Evolutionary conservation across 768 basidiomycete genomes (phyloP).

Genomic region (Termitomyces sp.): DNA sequence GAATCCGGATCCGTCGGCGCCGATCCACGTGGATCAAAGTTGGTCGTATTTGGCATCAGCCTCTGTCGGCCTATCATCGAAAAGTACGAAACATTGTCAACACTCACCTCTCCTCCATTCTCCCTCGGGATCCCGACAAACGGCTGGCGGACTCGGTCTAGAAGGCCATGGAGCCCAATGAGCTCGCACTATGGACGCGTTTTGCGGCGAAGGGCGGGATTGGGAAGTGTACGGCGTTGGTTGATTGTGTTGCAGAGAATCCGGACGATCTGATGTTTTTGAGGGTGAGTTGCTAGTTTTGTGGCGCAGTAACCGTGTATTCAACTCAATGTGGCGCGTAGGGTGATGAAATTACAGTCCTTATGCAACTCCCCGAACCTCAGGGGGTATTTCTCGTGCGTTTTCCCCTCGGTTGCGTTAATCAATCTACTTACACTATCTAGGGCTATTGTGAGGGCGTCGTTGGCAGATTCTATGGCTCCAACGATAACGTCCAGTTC

Average conservation of each 20-base stretch:
- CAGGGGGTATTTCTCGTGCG: conserved; percentile 62
- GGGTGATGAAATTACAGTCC: conserved; percentile 77
- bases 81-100: too few species aligned
- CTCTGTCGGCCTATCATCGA: too few species aligned
- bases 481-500: conserved; percentile 67
- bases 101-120: too few species aligned
- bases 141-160: too few species aligned
- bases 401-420: conserved; percentile 9
- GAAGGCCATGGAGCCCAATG: conserved; percentile 57
- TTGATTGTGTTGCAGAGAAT: conserved; percentile 74
- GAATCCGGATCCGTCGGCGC: too few species aligned
- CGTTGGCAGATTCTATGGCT: conserved; percentile 67
- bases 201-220: conserved; percentile 87
- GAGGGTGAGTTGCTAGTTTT: conserved; percentile 45
- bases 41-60: too few species aligned
- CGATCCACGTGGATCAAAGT: too few species aligned
- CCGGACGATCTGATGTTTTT: conserved; percentile 85
- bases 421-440: background rate
- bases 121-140: too few species aligned
- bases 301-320: background rate
- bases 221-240: conserved; percentile 68
- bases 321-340: conserved; percentile 22
- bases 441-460: conserved; percentile 89
- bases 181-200: conserved; percentile 77
- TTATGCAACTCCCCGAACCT: conserved; percentile 62